These are phyloP conservation scores for Fusarium sp. DNA, from an alignment of 2,329 filamentous ascomycete species.

Conservation along the genomic window DNA sequence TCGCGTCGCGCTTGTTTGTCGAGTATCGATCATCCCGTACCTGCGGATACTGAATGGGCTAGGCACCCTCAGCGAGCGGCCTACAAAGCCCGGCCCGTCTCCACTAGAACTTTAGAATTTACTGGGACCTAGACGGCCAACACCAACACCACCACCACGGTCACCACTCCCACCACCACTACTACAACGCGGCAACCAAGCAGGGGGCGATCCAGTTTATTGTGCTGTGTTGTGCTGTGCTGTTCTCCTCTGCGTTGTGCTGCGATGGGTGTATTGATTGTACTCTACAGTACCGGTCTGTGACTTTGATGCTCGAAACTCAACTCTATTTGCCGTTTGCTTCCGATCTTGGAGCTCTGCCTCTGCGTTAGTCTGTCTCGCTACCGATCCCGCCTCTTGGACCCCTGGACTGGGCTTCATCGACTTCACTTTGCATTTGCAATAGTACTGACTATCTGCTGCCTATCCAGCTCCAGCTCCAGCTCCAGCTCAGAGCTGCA, in stretches of 20 bases:
- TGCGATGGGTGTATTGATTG: slow-evolving; percentile 5
- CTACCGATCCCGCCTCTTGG: slow-evolving; percentile 36
- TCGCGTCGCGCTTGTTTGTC: slow-evolving; percentile 39
- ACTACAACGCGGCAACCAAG: slow-evolving; percentile 43
- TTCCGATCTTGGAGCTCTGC: slow-evolving; percentile 28
- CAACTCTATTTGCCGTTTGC: slow-evolving; percentile 32
- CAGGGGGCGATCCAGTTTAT: slow-evolving; percentile 40
- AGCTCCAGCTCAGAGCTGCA: slow-evolving; percentile 3
- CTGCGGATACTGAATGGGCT: slow-evolving; percentile 17
- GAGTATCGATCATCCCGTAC: slow-evolving; percentile 42
- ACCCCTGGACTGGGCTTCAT: slow-evolving; percentile 29
- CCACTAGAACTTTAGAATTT: slow-evolving; percentile 43
- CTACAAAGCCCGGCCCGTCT: slow-evolving; percentile 40
- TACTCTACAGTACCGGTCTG: slow-evolving; percentile 16
- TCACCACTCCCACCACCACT: slow-evolving; percentile 44
- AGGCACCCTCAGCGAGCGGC: slow-evolving; percentile 23
- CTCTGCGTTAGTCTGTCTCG: slow-evolving; percentile 24
- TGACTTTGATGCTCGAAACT: slow-evolving; percentile 40
- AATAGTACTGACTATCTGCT: neutral
- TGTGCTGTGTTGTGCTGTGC: slow-evolving; percentile 1
- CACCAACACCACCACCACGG: slow-evolving; percentile 42
- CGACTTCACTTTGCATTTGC: slow-evolving; percentile 5
- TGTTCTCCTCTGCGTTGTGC: slow-evolving; percentile 1
- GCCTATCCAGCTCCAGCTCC: slow-evolving; percentile 1
- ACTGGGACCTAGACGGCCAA: slow-evolving; percentile 34